Conservation (phyloP, 352 stramenopile species). For the Pseudoperonospora humuli region DNA sequence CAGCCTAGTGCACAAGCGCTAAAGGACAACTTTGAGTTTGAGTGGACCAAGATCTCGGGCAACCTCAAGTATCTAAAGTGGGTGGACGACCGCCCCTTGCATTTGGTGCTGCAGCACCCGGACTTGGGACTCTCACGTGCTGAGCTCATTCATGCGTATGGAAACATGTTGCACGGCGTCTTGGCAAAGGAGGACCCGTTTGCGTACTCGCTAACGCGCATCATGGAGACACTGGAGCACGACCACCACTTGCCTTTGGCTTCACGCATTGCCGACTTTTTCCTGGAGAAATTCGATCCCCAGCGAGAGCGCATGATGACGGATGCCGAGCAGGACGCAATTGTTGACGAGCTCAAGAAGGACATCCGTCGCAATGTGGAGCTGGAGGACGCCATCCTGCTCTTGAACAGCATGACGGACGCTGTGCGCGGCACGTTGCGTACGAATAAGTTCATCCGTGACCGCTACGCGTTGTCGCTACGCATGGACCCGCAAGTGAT, state of each 20-base stretch:
- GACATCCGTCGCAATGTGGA: slow-evolving; percentile 73
- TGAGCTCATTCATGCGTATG: slow-evolving; percentile 94
- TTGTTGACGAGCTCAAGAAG: slow-evolving; percentile 47
- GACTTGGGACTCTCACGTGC: slow-evolving; percentile 87
- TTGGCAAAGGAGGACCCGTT: slow-evolving; percentile 91
- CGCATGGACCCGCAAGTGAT: slow-evolving; percentile 75
- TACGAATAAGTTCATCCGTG: slow-evolving; percentile 77
- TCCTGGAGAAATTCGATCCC: slow-evolving; percentile 85
- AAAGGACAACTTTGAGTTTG: slow-evolving; percentile 43
- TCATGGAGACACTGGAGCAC: slow-evolving; percentile 90
- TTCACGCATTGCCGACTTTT: slow-evolving; percentile 92
- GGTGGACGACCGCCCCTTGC: slow-evolving; percentile 73
- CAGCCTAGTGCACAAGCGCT: slow-evolving; percentile 52
- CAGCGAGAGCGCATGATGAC: slow-evolving; percentile 29
- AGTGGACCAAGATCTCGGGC: slow-evolving; percentile 74
- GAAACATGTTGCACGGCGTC: slow-evolving; percentile 92
- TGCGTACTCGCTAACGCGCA: slow-evolving; percentile 91
- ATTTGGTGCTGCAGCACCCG: slow-evolving; percentile 76
- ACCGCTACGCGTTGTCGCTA: slow-evolving; percentile 74
- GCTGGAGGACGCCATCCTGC: slow-evolving; percentile 56
- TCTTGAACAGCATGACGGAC: slow-evolving; percentile 76
- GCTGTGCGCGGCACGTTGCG: slow-evolving; percentile 65
- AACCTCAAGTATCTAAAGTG: slow-evolving; percentile 89
- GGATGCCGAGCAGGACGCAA: slow-evolving; percentile 33
- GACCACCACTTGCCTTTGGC: slow-evolving; percentile 87